Conservation (phyloP, 2,329 filamentous ascomycete species). For the Exophiala xenobiotica region DNA sequence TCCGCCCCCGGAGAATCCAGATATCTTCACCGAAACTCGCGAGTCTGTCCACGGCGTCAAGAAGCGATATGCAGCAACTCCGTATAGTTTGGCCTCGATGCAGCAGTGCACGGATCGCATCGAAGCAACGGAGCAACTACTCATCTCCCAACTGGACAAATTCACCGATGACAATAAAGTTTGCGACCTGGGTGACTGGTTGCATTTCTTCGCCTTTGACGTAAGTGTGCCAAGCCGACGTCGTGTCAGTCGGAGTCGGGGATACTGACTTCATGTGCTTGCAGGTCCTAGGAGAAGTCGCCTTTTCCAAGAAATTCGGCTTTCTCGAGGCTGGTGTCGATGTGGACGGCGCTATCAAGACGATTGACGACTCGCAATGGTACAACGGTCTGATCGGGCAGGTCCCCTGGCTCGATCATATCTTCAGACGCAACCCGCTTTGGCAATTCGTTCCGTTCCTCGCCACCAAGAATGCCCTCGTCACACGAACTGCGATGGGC, state of each 20-base stretch:
- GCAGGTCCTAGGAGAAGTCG: conserved; percentile 39
- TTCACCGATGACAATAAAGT: conserved; percentile 40
- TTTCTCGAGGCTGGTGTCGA: conserved; percentile 53
- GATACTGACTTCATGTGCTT: neutral
- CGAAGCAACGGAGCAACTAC: conserved; percentile 43
- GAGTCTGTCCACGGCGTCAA: conserved; percentile 57
- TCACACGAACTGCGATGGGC: conserved; percentile 47
- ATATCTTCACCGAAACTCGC: conserved; percentile 58
- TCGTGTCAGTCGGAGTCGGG: neutral
- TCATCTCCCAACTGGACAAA: conserved; percentile 45
- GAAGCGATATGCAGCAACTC: conserved; percentile 48
- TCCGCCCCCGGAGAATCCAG: conserved; percentile 57
- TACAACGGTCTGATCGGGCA: conserved; percentile 36
- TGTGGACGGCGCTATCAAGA: conserved; percentile 53
- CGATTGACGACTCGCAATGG: conserved; percentile 47
- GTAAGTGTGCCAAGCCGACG: conserved; percentile 25
- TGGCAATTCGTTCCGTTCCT: conserved; percentile 47
- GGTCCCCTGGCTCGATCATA: conserved; percentile 46
- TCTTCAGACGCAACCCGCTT: conserved; percentile 53
- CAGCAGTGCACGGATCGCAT: conserved; percentile 32
- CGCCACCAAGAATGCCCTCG: conserved; percentile 47
- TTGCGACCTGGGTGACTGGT: conserved; percentile 46
- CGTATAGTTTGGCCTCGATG: conserved; percentile 34
- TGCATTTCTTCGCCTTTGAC: conserved; percentile 41
- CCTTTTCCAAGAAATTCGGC: conserved; percentile 49